Evolutionary conservation across 441 rosid species (phyloP), one percentile per base, ranked within the genome.

Genomic region (Monsonia emarginata): DNA sequence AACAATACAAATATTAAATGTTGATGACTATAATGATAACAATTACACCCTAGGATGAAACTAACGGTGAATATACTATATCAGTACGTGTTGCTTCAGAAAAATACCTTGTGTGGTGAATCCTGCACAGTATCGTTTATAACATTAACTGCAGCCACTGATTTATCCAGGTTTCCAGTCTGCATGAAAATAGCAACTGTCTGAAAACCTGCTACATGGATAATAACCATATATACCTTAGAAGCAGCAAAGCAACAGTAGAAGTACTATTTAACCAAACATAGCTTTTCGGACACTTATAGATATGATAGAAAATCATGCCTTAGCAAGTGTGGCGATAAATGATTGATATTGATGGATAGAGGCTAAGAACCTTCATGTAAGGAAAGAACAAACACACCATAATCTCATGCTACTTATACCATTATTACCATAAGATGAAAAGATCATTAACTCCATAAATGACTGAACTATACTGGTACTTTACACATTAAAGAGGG

Each of bases 131-230:
- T 30, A 79, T 81, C 79, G 67, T 78, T 80, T 44, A 81, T 63
- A 65, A 70, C 71, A 74, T 64, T 72, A 22, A 73, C 73, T 30
- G 82, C 75, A 70, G 83, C 78, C 65, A 69, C 84, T 62, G 79
- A 82, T 76, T 81, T 87, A 76, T 77, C 86, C 42, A 56, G 68
- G 68, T 86, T 85, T 79, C 84, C 90, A 86, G 86, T 88, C 99
- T 91, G 99, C 97, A 94, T 85, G 88, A 94, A 94, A 94, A 91
- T 84, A 89, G 90, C 89, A 90, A 91, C 94, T 85, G 90, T 84
- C 94, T 89, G 93, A 89, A 89, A 91, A 88, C 93, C 95, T 89
- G 89, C 94, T 89, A 82, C 91, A 85, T 79, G 79, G 81, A 88
- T 86, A 68, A 76, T 89, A 84, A 84, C 90, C 84, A 89, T 80